Evolutionary conservation across 352 stramenopile species (phyloP).

Genomic region (Thraustochytrium sp.): DNA sequence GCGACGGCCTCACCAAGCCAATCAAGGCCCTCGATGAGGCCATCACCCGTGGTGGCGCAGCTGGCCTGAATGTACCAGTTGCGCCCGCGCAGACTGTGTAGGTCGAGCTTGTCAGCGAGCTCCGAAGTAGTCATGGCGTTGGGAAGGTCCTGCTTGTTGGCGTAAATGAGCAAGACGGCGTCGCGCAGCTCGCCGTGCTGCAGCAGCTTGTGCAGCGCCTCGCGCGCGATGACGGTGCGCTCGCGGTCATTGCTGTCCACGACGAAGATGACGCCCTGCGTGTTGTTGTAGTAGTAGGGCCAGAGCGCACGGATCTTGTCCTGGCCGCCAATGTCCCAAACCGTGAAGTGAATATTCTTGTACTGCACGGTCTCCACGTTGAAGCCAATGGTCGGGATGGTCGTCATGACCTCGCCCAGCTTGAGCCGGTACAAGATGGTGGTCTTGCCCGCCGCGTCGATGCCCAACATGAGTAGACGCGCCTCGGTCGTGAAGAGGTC

Average conservation of each 20-base stretch:
- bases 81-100: slow-evolving; percentile 88
- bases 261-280: slow-evolving; percentile 98
- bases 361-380: slow-evolving; percentile 99
- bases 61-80: slow-evolving; percentile 99
- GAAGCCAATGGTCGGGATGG: slow-evolving; percentile 69
- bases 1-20: slow-evolving; percentile 70
- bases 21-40: slow-evolving; percentile 97
- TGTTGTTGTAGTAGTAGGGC: slow-evolving; percentile 99
- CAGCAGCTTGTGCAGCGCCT: slow-evolving; percentile 96
- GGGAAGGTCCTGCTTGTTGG: slow-evolving; percentile 99
- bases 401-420: slow-evolving; percentile 90
- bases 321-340: slow-evolving; percentile 94
- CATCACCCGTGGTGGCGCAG: slow-evolving; percentile 95
- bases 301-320: slow-evolving; percentile 94
- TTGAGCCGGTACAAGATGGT: slow-evolving; percentile 84
- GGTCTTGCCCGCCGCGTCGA: slow-evolving; percentile 82
- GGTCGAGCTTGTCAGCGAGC: slow-evolving; percentile 96
- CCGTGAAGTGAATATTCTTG: slow-evolving; percentile 68
- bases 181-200: slow-evolving; percentile 96
- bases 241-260: slow-evolving; percentile 97
- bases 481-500: slow-evolving; percentile 80
- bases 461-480: slow-evolving; percentile 81
- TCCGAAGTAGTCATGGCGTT: slow-evolving; percentile 93
- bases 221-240: slow-evolving; percentile 88
- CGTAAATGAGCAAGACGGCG: slow-evolving; percentile 93